Percentiles rank a stretch among this genome's conserved stretches.
phyloP scores from a whole-genome alignment of 2,329 filamentous ascomycete species.

The Raffaelea albimanens region DNA sequence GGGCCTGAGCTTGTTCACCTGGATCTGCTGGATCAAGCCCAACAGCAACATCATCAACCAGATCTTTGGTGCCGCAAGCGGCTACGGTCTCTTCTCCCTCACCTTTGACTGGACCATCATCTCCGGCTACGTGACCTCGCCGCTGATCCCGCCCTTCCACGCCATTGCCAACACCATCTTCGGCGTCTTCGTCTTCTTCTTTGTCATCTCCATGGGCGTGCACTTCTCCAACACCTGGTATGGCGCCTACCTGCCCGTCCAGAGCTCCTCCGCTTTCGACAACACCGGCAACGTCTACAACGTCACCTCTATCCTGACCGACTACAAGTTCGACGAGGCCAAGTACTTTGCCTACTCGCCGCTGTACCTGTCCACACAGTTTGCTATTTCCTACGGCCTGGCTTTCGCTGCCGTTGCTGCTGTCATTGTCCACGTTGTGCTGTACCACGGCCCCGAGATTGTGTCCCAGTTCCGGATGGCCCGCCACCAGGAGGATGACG shows the following conservation, averaged over 20 bases:
- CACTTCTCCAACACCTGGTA: constrained; percentile 41
- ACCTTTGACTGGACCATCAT: constrained; percentile 57
- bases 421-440: constrained; percentile 36
- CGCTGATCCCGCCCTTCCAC: constrained; percentile 30
- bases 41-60: constrained; percentile 54
- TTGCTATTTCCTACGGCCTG: constrained; percentile 38
- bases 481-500: constrained; percentile 15
- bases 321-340: constrained; percentile 32
- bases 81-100: constrained; percentile 52
- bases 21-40: constrained; percentile 46
- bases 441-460: constrained; percentile 55
- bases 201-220: constrained; percentile 21
- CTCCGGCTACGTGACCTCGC: constrained; percentile 39
- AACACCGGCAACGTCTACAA: constrained; percentile 41
- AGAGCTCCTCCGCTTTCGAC: constrained; percentile 43
- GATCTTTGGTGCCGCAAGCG: constrained; percentile 50
- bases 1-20: constrained; percentile 49
- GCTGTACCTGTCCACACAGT: constrained; percentile 35
- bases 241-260: constrained; percentile 41
- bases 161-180: constrained; percentile 37
- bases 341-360: constrained; percentile 44
- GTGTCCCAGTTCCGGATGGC: constrained; percentile 18
- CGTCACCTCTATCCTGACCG: constrained; percentile 35
- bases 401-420: constrained; percentile 39
- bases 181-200: constrained; percentile 31